Evolutionary conservation across 2,329 filamentous ascomycete species (phyloP).

Genomic region (Colletotrichum chrysophilum): DNA sequence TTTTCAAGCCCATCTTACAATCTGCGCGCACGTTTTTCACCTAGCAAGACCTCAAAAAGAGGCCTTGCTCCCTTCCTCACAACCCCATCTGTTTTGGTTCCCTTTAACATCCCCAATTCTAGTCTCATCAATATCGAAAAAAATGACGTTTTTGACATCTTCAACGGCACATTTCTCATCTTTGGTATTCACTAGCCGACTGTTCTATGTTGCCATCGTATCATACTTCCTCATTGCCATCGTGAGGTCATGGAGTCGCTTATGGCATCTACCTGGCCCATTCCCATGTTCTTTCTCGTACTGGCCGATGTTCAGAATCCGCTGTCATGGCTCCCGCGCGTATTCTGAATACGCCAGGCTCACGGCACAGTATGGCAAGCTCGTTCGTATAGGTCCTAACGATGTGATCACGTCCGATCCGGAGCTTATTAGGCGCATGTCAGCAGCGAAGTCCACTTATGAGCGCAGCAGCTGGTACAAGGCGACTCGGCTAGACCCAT

Average conservation of each 20-base stretch:
- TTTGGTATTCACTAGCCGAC: neutral
- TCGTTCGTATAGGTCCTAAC: slow-evolving; percentile 49
- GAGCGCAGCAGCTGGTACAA: slow-evolving; percentile 49
- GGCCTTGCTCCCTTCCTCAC: neutral
- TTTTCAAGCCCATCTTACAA: neutral
- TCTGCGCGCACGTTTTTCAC: neutral
- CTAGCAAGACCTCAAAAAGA: neutral
- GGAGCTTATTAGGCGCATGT: slow-evolving; percentile 41
- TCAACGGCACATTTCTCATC: neutral
- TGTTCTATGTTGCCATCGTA: neutral
- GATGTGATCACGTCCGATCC: slow-evolving; percentile 44
- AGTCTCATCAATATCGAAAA: neutral
- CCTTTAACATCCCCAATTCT: neutral
- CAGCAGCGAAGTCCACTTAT: slow-evolving; percentile 40
- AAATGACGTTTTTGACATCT: neutral
- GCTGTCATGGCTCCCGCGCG: neutral
- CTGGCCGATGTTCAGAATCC: slow-evolving; percentile 1
- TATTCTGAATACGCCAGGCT: neutral
- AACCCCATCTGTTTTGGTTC: neutral
- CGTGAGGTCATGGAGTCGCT: neutral
- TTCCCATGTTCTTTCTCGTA: neutral
- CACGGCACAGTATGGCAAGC: neutral
- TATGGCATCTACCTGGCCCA: neutral
- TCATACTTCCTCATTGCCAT: neutral
- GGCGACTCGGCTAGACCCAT: slow-evolving; percentile 54